Evolutionary conservation across 495 filamentous ascomycete species (phyloP).

Genomic region (Annulohypoxylon maeteangense): DNA sequence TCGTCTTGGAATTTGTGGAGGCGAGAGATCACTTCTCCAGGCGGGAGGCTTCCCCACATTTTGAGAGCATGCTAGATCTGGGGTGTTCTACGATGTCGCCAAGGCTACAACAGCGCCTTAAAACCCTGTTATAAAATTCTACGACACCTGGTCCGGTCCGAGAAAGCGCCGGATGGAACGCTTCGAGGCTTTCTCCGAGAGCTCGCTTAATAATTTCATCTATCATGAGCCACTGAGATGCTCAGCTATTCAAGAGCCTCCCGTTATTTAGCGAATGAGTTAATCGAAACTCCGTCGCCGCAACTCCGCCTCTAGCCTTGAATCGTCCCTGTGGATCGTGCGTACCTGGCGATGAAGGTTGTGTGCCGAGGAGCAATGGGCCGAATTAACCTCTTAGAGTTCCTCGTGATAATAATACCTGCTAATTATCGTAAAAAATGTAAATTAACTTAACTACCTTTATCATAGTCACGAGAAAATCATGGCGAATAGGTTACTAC

Average conservation of each 20-base stretch:
- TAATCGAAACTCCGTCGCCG: constrained; percentile 21
- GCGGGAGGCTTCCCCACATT: constrained; percentile 33
- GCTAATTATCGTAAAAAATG: too few species aligned
- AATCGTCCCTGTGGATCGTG: constrained; percentile 2
- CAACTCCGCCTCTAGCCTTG: constrained; percentile 17
- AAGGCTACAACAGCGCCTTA: constrained; percentile 18
- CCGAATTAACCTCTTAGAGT: constrained; percentile 13
- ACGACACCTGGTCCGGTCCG: constrained; percentile 18
- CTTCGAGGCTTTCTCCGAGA: constrained; percentile 5
- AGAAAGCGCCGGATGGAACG: constrained; percentile 41
- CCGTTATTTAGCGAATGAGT: constrained; percentile 15
- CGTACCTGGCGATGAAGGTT: constrained; percentile 1
- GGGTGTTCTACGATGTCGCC: constrained; percentile 23
- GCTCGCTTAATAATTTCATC: background rate
- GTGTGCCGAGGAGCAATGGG: constrained; percentile 11
- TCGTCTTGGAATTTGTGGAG: constrained; percentile 8
- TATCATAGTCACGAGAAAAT: background rate
- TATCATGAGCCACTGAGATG: background rate
- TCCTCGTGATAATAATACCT: background rate
- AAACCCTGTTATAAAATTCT: constrained; percentile 9
- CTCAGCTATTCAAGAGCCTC: background rate
- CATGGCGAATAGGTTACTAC: background rate
- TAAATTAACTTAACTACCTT: background rate
- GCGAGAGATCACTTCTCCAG: constrained; percentile 7
- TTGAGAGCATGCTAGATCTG: constrained; percentile 19